These are phyloP conservation scores for Trichoderma atrobrunneum DNA, from an alignment of 2,329 filamentous ascomycete species.

Conservation along the genomic window DNA sequence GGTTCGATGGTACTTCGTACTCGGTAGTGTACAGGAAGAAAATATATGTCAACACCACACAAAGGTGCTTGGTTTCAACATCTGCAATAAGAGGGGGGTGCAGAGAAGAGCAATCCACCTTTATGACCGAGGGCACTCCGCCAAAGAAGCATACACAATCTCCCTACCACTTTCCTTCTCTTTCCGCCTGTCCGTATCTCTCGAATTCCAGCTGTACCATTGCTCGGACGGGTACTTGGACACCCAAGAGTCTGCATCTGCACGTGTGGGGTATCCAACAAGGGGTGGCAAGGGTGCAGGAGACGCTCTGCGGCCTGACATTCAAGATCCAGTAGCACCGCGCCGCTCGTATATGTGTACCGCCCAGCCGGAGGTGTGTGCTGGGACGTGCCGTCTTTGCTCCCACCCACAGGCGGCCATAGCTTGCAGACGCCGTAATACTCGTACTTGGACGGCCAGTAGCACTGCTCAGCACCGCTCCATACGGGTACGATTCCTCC, in stretches of 20 bases:
- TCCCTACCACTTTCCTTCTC: neutral
- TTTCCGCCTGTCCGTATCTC: neutral
- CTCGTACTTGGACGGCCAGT: neutral
- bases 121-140: neutral
- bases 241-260: slow-evolving; percentile 10
- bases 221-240: neutral
- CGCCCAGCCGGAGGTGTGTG: neutral
- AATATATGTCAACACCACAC: neutral
- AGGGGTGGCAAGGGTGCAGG: slow-evolving; percentile 4
- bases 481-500: neutral
- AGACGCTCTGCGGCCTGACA: slow-evolving; percentile 5
- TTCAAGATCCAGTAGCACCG: neutral
- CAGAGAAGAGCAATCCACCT: neutral
- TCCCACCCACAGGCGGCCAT: neutral
- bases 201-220: neutral
- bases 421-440: slow-evolving; percentile 6
- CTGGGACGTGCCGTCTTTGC: neutral
- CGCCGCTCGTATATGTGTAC: neutral
- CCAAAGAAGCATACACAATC: neutral
- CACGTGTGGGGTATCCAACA: neutral
- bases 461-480: neutral
- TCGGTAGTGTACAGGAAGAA: neutral
- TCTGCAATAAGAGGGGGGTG: neutral
- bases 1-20: neutral
- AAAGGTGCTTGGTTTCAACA: neutral